A percentile compares a stretch with the other conserved stretches of the same genome.
phyloP scores from a whole-genome alignment of 345 rosid species.

The Limnanthes douglasii region DNA sequence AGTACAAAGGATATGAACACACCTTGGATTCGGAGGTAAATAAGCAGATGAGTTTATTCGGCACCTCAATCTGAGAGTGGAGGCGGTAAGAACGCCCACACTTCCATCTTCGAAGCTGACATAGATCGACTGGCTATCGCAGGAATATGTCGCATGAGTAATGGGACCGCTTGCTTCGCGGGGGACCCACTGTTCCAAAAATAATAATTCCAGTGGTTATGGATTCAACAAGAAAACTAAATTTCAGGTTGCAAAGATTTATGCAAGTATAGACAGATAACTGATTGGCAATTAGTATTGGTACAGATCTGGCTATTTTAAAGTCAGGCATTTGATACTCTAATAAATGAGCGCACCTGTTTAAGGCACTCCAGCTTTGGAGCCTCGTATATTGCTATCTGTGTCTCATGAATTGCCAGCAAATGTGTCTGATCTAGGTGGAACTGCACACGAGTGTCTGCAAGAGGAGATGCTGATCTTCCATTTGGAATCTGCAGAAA shows the following conservation, averaged over 20 bases:
- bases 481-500: constrained; percentile 20
- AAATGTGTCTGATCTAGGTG: constrained; percentile 24
- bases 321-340: background rate
- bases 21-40: constrained; percentile 24
- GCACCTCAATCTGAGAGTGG: constrained; percentile 18
- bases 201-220: background rate
- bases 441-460: constrained; percentile 27
- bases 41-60: constrained; percentile 21
- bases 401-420: constrained; percentile 24
- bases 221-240: background rate
- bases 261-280: background rate
- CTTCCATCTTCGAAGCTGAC: constrained; percentile 26
- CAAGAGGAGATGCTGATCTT: constrained; percentile 16
- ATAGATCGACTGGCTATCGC: constrained; percentile 27
- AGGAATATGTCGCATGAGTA: constrained; percentile 27
- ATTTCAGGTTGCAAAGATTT: background rate
- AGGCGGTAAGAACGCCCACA: constrained; percentile 18
- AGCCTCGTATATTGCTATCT: constrained; percentile 22
- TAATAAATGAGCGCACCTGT: constrained; percentile 13
- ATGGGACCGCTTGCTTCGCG: constrained; percentile 18
- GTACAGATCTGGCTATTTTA: background rate
- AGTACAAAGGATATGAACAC: background rate
- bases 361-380: constrained; percentile 22
- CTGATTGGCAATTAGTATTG: background rate
- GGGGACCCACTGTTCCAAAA: constrained; percentile 18